Percentiles rank a stretch among this genome's conserved stretches.
These are phyloP conservation scores for Uronychia binucleata DNA, from an alignment of 73 alveolate species.

Conservation along the genomic window DNA sequence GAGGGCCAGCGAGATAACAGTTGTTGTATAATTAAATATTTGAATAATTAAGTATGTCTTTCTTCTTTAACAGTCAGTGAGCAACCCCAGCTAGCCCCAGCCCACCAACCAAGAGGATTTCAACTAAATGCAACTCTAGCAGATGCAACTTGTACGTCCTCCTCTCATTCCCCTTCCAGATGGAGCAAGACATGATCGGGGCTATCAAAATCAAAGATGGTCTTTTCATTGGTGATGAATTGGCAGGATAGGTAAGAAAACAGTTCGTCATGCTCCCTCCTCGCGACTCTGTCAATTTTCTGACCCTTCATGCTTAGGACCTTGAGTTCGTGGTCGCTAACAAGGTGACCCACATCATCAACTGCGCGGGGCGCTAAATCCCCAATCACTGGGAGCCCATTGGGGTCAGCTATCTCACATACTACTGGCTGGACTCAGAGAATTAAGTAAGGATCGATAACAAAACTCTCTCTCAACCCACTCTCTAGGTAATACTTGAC, in stretches of 20 bases:
- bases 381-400: conserved; percentile 93
- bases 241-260: conserved; percentile 68
- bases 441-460: too few relatives aligned
- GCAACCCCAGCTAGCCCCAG: not conserved
- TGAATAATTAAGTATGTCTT: not conserved
- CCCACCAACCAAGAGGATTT: not conserved
- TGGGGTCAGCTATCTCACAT: conserved; percentile 91
- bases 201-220: conserved; percentile 62
- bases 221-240: conserved; percentile 72
- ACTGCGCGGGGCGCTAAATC: conserved; percentile 92
- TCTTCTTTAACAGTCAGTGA: not conserved
- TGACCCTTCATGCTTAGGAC: too few relatives aligned
- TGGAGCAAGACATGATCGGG: conserved; percentile 47
- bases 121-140: not conserved
- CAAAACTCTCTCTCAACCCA: not conserved
- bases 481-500: conserved; percentile 74
- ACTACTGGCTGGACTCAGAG: conserved; percentile 93
- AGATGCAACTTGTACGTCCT: not conserved
- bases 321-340: conserved; percentile 78
- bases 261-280: not conserved
- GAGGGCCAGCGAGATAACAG: not conserved
- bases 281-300: too few relatives aligned
- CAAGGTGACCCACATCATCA: conserved; percentile 94
- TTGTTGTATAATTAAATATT: too few relatives aligned
- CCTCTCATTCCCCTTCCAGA: not conserved